Percentiles rank a stretch among this genome's conserved stretches.
These are phyloP conservation scores for Backusella sp. DNA, from an alignment of 192 early-diverging fungal species.

Conservation along the genomic window DNA sequence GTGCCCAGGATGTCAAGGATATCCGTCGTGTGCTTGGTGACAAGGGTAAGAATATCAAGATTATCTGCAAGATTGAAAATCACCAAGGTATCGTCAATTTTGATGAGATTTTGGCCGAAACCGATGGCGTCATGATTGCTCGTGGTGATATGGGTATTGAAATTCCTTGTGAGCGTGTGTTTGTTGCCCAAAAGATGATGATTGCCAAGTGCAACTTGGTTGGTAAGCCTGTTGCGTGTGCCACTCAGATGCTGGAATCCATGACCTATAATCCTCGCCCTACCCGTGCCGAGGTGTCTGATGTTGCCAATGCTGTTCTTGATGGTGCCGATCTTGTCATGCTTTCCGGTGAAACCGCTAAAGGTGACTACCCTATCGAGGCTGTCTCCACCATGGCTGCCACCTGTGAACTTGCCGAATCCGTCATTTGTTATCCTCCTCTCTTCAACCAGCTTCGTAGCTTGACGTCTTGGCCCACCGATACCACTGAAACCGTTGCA, in stretches of 20 bases:
- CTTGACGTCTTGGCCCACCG: slow-evolving; percentile 70
- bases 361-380: slow-evolving; percentile 80
- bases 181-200: slow-evolving; percentile 94
- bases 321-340: slow-evolving; percentile 96
- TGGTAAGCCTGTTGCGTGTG: slow-evolving; percentile 91
- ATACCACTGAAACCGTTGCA: slow-evolving; percentile 85
- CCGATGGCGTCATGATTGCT: slow-evolving; percentile 96
- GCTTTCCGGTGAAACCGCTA: slow-evolving; percentile 95
- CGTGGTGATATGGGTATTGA: slow-evolving; percentile 95
- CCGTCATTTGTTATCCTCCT: slow-evolving; percentile 86
- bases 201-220: slow-evolving; percentile 93
- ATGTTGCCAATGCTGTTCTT: slow-evolving; percentile 93
- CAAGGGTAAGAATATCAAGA: slow-evolving; percentile 82
- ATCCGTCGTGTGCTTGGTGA: slow-evolving; percentile 82
- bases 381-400: slow-evolving; percentile 75
- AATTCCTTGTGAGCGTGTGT: slow-evolving; percentile 88
- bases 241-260: slow-evolving; percentile 95
- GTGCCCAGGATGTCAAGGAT: slow-evolving; percentile 83
- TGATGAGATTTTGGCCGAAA: slow-evolving; percentile 88
- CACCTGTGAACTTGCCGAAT: slow-evolving; percentile 80
- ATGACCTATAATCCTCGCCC: slow-evolving; percentile 96
- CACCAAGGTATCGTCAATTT: slow-evolving; percentile 92
- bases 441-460: slow-evolving; percentile 83
- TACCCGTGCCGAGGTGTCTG: slow-evolving; percentile 93
- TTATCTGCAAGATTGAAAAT: slow-evolving; percentile 95